Evolutionary conservation across 257 asterid genomes (phyloP).

Genomic region (Rubia yunnanensis): DNA sequence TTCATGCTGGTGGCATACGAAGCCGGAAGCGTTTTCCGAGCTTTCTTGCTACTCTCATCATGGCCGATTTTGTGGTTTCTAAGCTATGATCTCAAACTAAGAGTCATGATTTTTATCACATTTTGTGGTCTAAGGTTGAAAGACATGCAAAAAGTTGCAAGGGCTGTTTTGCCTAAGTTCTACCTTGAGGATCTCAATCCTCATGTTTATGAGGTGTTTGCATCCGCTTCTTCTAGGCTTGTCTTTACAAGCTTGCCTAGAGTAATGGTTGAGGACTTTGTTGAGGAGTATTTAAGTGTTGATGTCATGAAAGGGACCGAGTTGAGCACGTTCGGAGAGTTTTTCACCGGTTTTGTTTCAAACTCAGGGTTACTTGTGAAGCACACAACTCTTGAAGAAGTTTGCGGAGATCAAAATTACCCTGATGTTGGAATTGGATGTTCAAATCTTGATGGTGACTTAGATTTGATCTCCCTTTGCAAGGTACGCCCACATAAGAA

Average conservation of each 20-base stretch:
- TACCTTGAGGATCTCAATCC: slow-evolving; percentile 53
- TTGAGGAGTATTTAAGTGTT: no score
- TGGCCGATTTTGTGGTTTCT: slow-evolving; percentile 39
- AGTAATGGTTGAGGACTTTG: no score
- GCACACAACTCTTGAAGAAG: slow-evolving; percentile 50
- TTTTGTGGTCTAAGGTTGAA: no score
- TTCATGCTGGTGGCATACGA: no score
- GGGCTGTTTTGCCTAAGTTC: slow-evolving; percentile 84
- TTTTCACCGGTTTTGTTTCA: no score
- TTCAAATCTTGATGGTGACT: slow-evolving; percentile 37
- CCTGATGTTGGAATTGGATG: slow-evolving; percentile 76
- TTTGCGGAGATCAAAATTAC: slow-evolving; percentile 33
- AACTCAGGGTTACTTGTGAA: slow-evolving; percentile 54
- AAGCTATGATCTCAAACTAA: slow-evolving; percentile 31
- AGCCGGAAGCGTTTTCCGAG: slow-evolving; percentile 44
- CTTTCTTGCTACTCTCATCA: slow-evolving; percentile 54
- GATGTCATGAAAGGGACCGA: no score
- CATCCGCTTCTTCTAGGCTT: slow-evolving; percentile 31
- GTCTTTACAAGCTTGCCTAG: slow-evolving; percentile 60
- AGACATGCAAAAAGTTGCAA: no score
- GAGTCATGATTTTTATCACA: slow-evolving; percentile 63
- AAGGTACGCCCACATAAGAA: no score
- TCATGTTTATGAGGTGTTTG: slow-evolving; percentile 35
- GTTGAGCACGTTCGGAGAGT: no score
- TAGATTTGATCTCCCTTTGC: slow-evolving; percentile 53